These are phyloP conservation scores for Cantharellus cinnabarinus DNA, from an alignment of 768 basidiomycete genomes.

Conservation along the genomic window DNA sequence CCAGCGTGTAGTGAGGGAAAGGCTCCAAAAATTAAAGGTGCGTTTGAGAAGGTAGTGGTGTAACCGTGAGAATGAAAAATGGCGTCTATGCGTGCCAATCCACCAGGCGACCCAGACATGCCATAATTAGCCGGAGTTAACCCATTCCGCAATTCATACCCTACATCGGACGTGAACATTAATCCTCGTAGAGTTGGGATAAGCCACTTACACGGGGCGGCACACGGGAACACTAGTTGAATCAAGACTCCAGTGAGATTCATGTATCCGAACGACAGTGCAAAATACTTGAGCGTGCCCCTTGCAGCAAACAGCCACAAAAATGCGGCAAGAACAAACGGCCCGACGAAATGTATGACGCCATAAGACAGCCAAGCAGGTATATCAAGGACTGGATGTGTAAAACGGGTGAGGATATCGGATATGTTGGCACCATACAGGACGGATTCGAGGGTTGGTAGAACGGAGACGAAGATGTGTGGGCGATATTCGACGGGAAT, in stretches of 20 bases:
- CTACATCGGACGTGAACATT: conserved; percentile 17
- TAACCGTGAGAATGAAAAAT: conserved; percentile 63
- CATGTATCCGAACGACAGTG: conserved; percentile 76
- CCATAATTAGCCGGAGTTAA: conserved; percentile 85
- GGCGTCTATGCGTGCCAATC: conserved; percentile 77
- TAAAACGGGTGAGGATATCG: conserved; percentile 86
- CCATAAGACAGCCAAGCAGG: conserved; percentile 95
- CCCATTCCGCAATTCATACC: conserved; percentile 96
- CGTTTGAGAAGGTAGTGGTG: conserved; percentile 58
- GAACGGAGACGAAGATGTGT: conserved; percentile 69
- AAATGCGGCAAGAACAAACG: conserved; percentile 68
- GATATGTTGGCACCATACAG: conserved; percentile 96
- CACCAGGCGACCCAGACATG: conserved; percentile 85
- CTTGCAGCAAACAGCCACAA: conserved; percentile 80
- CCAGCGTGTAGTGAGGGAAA: conserved; percentile 89
- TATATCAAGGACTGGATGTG: conserved; percentile 80
- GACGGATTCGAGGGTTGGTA: conserved; percentile 87
- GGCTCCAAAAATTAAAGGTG: conserved; percentile 90
- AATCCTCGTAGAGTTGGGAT: background rate
- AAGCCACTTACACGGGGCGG: conserved; percentile 43
- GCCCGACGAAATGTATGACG: conserved; percentile 73
- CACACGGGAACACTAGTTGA: conserved; percentile 79
- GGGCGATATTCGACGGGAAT: conserved; percentile 64
- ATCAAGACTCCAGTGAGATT: conserved; percentile 73
- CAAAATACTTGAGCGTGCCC: conserved; percentile 67